Evolutionary conservation across 2,329 filamentous ascomycete genomes (phyloP), one percentile per base, ranked within the genome.

Genomic region (Cladosporium austrohemisphaericum): DNA sequence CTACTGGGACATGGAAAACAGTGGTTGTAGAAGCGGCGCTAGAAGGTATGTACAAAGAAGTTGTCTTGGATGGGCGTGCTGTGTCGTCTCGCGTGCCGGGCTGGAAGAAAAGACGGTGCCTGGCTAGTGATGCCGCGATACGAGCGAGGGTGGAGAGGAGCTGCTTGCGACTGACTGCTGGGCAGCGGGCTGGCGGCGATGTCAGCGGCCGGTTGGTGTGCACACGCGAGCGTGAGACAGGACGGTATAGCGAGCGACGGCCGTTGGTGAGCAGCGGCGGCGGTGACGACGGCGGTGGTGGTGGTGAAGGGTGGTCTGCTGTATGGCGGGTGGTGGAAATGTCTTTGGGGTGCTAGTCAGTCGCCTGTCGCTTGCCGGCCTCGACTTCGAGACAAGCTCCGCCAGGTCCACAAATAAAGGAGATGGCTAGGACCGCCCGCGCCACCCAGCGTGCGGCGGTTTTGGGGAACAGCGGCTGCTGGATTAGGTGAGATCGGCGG

Each of bases 1-100:
- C 40, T 54, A 57, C 25, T 16, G 46, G 49, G 44, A 52, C 53
- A 55, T 55, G 49, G 43, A 51, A 49, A 36, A 29, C 29, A 41
- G 37, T 18, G 20, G 18, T 36, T 28, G 33, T 18, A 29, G 40
- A 31, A 36, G 40, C 36, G 28, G 43, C 31, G 53, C 45, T 33
- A 23, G 41, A 23, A 40, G 25, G 38, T 54, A 55, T 57, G 47
- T 54, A 55, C 47, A 54, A 44, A 26, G 38, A 47, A 31, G 46
- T 14, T 49, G 38, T 20, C 23, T 41, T 38, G 44, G 41, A 18
- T 31, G 44, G 32, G 51, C 23, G 18, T 38, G 14, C 23, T 31
- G 25, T 50, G 48, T 41, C 46, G 52, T 51, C 43, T 48, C 49
- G 52, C 50, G 40, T 45, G 9, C n/a, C 25, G 31, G 31, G 43